Percentiles rank a stretch among this genome's conserved stretches.
These are phyloP conservation scores for Podaxis mareebaensis DNA, from an alignment of 768 basidiomycete species.

Conservation along the genomic window DNA sequence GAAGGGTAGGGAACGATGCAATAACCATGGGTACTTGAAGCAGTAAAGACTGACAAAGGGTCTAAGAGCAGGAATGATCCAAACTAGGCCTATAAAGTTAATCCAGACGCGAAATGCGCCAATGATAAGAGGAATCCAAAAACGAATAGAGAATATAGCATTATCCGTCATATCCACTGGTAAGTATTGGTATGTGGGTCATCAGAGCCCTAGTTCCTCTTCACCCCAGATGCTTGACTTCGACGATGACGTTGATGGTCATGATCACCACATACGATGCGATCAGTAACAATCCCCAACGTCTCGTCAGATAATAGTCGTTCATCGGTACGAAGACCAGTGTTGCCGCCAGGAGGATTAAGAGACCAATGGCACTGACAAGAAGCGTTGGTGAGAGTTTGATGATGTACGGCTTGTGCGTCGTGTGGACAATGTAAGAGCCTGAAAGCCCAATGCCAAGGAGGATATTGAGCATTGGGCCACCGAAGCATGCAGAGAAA, in stretches of 20 bases:
- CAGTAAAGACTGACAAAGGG: not conserved
- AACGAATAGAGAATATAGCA: not conserved
- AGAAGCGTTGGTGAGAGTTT: conserved; percentile 82
- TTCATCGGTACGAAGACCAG: conserved; percentile 85
- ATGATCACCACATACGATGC: conserved; percentile 74
- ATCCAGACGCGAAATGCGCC: not conserved
- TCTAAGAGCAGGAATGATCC: not conserved
- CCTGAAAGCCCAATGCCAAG: conserved; percentile 93
- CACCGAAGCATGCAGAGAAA: conserved; percentile 93
- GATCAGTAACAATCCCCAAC: conserved; percentile 84
- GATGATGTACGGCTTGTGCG: conserved; percentile 63
- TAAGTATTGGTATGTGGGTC: not conserved
- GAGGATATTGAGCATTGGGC: conserved; percentile 90
- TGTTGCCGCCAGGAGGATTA: conserved; percentile 72
- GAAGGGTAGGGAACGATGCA: not conserved
- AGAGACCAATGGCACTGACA: conserved; percentile 81
- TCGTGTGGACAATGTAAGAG: conserved; percentile 75
- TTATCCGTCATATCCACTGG: not conserved
- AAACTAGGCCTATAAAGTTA: not conserved
- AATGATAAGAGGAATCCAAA: not conserved
- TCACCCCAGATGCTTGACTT: conserved; percentile 41
- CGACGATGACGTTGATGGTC: conserved; percentile 77
- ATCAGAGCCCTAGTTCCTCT: not conserved
- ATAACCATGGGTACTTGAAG: not conserved
- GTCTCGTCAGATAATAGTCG: conserved; percentile 72